Conservation (phyloP, 176 grass and related monocot genomes). For the Dactylis glomerata region DNA sequence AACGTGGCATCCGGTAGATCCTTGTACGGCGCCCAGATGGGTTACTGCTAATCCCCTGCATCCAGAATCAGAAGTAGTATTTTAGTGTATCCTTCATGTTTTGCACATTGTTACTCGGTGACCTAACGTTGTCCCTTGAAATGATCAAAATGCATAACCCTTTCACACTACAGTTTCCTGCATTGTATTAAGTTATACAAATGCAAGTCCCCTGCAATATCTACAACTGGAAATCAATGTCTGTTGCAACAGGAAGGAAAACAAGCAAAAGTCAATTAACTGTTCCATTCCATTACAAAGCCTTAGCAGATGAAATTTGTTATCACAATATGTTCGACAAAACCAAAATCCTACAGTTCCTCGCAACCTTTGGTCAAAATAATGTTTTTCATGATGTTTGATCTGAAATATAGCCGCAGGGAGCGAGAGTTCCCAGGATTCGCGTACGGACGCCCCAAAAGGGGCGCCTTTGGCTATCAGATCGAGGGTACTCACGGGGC, state of each 20-base stretch:
- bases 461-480: not conserved
- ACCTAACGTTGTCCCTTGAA: not conserved
- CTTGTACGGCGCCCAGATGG: constrained; percentile 15
- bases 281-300: not conserved
- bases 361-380: not conserved
- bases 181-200: not conserved
- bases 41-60: constrained; percentile 28
- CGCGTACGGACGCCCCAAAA: not conserved
- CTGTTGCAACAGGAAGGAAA: not conserved
- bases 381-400: not conserved
- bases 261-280: not conserved
- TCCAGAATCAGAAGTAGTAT: constrained; percentile 10
- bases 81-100: constrained; percentile 6
- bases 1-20: not conserved
- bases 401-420: not conserved
- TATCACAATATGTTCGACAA: not conserved
- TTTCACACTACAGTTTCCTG: not conserved
- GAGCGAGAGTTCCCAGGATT: not conserved
- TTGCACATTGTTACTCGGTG: not conserved
- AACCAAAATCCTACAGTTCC: not conserved
- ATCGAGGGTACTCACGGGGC: constrained; percentile 17
- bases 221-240: not conserved
- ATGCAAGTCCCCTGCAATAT: not conserved
- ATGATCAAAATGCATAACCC: not conserved
- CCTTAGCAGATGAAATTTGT: not conserved